Percentiles rank a stretch among this genome's conserved stretches.
Conservation (phyloP, 2,329 filamentous ascomycete species). For the Neofusicoccum laricinum region DNA sequence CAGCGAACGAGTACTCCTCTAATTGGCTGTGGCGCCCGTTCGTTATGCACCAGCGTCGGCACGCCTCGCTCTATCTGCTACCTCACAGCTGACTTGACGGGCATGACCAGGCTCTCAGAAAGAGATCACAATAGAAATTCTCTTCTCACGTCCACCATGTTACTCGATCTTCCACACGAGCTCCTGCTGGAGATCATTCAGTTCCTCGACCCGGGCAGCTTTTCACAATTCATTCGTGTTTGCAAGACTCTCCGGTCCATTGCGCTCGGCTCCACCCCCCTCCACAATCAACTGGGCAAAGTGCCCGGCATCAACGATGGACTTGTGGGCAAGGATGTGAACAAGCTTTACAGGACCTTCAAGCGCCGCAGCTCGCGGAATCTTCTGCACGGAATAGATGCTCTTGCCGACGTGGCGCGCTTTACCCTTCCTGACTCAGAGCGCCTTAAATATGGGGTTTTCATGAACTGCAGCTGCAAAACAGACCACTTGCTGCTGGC, state of each 20-base stretch:
- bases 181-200: conserved; percentile 22
- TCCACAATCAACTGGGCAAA: conserved; percentile 21
- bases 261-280: conserved; percentile 20
- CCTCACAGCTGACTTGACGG: neutral
- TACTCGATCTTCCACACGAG: conserved; percentile 24
- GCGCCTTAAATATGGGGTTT: neutral
- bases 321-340: neutral
- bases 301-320: conserved; percentile 16
- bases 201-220: conserved; percentile 24
- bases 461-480: conserved; percentile 3
- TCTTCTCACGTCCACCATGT: conserved; percentile 9
- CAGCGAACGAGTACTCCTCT: neutral
- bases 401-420: neutral
- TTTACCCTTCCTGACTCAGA: neutral
- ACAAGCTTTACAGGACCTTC: neutral
- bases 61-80: neutral
- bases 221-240: conserved; percentile 22
- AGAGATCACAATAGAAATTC: neutral
- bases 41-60: neutral
- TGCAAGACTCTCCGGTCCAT: conserved; percentile 23
- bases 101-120: neutral
- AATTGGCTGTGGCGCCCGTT: neutral
- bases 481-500: conserved; percentile 8
- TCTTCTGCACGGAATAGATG: neutral
- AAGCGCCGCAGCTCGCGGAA: neutral